phyloP scores from a whole-genome alignment of 2,329 filamentous ascomycete genomes.

The Xylariaceae sp. region DNA sequence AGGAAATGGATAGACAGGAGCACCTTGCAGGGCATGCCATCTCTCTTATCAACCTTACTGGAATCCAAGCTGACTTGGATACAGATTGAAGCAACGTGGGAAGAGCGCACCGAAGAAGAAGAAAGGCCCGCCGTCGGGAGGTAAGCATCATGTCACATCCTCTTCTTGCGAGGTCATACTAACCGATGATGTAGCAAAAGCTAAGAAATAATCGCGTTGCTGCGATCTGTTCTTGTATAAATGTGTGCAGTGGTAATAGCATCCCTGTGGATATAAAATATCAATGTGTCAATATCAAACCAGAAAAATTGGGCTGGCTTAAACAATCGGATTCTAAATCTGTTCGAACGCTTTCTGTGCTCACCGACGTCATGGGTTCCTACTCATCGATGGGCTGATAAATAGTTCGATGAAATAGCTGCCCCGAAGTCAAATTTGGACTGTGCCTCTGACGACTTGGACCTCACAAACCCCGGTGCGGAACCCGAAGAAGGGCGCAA shows the following conservation, averaged over 20 bases:
- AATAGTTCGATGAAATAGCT: too few species aligned
- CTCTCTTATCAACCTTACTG: slow-evolving; percentile 18
- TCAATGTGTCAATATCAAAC: slow-evolving; percentile 27
- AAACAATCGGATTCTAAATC: neutral
- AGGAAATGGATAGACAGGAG: slow-evolving; percentile 78
- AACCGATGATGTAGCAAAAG: slow-evolving; percentile 14
- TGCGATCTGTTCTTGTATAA: slow-evolving; percentile 9
- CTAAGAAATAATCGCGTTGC: neutral
- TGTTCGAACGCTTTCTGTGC: neutral
- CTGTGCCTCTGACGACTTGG: too few species aligned
- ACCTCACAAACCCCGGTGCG: too few species aligned
- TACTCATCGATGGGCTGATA: neutral
- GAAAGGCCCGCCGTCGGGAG: slow-evolving; percentile 47
- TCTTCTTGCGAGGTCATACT: slow-evolving; percentile 2
- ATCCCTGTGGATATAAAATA: slow-evolving; percentile 21
- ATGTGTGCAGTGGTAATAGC: slow-evolving; percentile 24
- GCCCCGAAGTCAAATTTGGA: too few species aligned
- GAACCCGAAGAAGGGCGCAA: too few species aligned
- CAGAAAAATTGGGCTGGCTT: neutral
- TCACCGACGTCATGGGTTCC: neutral
- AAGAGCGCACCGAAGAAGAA: slow-evolving; percentile 93
- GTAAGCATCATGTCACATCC: slow-evolving; percentile 23
- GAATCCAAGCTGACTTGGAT: slow-evolving; percentile 34
- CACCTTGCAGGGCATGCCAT: slow-evolving; percentile 65
- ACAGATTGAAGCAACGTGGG: slow-evolving; percentile 74